Percentiles rank a stretch among this genome's conserved stretches.
phyloP scores from a whole-genome alignment of 75 land plant genomes.

The Selaginella tamariscina region DNA sequence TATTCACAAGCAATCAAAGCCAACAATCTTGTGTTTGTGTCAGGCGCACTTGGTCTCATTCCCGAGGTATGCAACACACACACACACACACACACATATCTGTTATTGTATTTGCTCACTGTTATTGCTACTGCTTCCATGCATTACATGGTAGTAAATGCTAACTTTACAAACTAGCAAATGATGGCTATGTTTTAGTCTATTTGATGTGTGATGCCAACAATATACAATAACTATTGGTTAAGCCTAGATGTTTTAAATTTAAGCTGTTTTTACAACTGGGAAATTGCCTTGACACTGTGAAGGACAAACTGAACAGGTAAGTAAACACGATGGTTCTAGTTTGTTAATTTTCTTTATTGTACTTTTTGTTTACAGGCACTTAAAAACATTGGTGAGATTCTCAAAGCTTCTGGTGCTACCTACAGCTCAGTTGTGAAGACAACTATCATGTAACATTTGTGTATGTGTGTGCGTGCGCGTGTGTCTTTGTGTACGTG shows the following conservation, averaged over 20 bases:
- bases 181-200: no score
- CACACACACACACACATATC: no score
- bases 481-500: not conserved
- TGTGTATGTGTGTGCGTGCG: not conserved
- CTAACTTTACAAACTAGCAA: no score
- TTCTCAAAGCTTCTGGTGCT: conserved; percentile 75
- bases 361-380: conserved; percentile 31
- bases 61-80: conserved; percentile 83
- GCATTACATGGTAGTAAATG: no score
- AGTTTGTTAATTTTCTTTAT: conserved; percentile 3
- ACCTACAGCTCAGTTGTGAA: conserved; percentile 81
- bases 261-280: conserved; percentile 32
- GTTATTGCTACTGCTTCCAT: no score
- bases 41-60: conserved; percentile 80
- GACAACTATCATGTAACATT: conserved; percentile 75
- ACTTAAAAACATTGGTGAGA: conserved; percentile 88
- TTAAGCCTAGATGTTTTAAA: not conserved
- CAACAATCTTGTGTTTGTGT: conserved; percentile 66
- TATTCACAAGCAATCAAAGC: conserved; percentile 95
- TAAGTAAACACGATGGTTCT: conserved; percentile 14
- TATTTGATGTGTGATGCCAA: no score
- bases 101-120: no score
- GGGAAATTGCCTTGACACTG: conserved; percentile 67
- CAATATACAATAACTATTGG: no score
- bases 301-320: conserved; percentile 99